phyloP scores from a whole-genome alignment of 768 basidiomycete species.

The Mycena rosella region DNA sequence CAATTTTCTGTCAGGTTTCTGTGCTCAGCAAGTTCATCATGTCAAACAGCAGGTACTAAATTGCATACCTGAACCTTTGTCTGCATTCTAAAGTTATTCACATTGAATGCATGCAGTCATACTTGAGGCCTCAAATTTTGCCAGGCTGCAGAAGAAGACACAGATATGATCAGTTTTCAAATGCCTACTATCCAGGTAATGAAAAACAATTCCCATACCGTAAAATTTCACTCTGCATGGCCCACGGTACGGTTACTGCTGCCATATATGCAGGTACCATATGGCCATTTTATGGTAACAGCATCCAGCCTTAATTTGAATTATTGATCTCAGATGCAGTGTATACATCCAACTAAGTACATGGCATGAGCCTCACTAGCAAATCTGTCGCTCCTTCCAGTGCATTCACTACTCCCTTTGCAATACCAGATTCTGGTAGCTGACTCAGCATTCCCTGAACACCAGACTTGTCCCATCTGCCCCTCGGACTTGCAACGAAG shows the following conservation, averaged over 20 bases:
- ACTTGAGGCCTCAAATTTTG: neutral
- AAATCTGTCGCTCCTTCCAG: neutral
- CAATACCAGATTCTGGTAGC: neutral
- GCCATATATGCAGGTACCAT: neutral
- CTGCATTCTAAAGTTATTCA: neutral
- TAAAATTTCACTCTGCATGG: neutral
- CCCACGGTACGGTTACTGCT: neutral
- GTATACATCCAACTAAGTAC: neutral
- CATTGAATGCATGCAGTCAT: neutral
- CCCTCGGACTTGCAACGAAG: too few relatives aligned
- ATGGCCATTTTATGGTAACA: neutral
- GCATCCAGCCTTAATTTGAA: neutral
- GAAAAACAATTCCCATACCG: neutral
- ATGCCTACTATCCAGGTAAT: too few relatives aligned
- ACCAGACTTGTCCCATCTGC: too few relatives aligned
- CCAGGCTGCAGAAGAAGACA: neutral
- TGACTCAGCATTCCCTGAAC: neutral
- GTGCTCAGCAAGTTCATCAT: slow-evolving; percentile 1
- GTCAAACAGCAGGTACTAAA: neutral
- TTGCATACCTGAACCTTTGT: neutral
- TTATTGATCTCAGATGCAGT: neutral
- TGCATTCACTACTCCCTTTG: neutral
- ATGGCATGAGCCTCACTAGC: neutral
- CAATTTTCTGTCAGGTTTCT: slow-evolving; percentile 5
- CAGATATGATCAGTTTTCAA: neutral